phyloP scores from a whole-genome alignment of 495 filamentous ascomycete species.

The Penicillium coprophilum region DNA sequence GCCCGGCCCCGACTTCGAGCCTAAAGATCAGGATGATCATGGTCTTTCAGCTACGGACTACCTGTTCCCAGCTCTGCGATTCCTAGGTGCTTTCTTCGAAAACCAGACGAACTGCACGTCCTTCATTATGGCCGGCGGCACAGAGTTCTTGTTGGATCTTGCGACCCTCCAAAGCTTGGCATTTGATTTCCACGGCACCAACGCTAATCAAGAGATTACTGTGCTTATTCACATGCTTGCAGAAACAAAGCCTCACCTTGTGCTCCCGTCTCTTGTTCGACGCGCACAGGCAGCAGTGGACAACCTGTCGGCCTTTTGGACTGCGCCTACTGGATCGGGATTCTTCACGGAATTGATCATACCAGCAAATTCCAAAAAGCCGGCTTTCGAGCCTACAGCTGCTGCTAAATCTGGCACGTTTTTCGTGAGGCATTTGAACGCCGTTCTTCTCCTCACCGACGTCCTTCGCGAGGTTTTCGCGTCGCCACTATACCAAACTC shows the following conservation, averaged over 20 bases:
- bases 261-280: conserved; percentile 75
- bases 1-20: conserved; percentile 34
- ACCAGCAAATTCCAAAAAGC: conserved; percentile 27
- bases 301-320: conserved; percentile 63
- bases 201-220: conserved; percentile 62
- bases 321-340: conserved; percentile 47
- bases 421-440: conserved; percentile 73
- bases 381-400: conserved; percentile 15
- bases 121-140: conserved; percentile 76
- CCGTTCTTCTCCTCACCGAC: conserved; percentile 69
- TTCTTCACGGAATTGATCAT: conserved; percentile 68
- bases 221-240: conserved; percentile 76
- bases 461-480: conserved; percentile 73
- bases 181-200: conserved; percentile 67
- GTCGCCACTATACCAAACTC: conserved; percentile 58
- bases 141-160: conserved; percentile 82
- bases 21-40: conserved; percentile 48
- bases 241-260: conserved; percentile 78
- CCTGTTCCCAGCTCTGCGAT: conserved; percentile 69
- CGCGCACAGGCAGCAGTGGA: conserved; percentile 68
- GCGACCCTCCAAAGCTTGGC: conserved; percentile 74
- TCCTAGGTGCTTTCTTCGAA: conserved; percentile 73
- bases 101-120: conserved; percentile 71
- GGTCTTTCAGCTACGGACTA: conserved; percentile 62
- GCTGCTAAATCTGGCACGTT: conserved; percentile 61